Conservation (phyloP, 2,329 filamentous ascomycete species). For the Pleoardoris graminearum region DNA sequence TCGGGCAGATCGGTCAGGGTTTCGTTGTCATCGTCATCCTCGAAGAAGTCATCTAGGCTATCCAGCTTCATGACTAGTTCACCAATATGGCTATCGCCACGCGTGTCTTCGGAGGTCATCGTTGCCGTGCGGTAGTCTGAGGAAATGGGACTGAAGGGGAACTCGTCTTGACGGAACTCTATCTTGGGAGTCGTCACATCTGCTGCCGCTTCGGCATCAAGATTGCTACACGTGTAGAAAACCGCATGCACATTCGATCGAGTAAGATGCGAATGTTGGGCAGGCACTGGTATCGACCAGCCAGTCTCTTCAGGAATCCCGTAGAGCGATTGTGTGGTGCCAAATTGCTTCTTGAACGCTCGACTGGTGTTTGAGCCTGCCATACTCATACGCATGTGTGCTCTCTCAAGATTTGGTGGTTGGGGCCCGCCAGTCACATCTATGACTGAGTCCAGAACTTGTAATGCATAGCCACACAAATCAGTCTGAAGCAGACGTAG, state of each 20-base stretch:
- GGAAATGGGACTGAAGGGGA: conserved; percentile 71
- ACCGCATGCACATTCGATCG: conserved; percentile 92
- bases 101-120: conserved; percentile 85
- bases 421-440: conserved; percentile 77
- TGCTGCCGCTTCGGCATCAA: conserved; percentile 53
- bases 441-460: conserved; percentile 93
- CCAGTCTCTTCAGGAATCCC: conserved; percentile 94
- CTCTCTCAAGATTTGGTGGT: conserved; percentile 75
- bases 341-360: conserved; percentile 89
- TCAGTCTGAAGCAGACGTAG: conserved; percentile 88
- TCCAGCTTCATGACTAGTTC: conserved; percentile 72
- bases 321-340: conserved; percentile 90
- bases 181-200: conserved; percentile 78
- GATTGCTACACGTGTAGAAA: conserved; percentile 83
- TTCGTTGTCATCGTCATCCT: conserved; percentile 48
- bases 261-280: conserved; percentile 83
- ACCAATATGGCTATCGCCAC: conserved; percentile 72
- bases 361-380: conserved; percentile 79
- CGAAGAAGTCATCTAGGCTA: conserved; percentile 60
- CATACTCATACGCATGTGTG: conserved; percentile 98
- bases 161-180: conserved; percentile 90
- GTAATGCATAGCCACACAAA: conserved; percentile 87
- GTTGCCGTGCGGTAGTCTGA: conserved; percentile 76
- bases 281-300: conserved; percentile 94
- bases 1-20: conserved; percentile 38